Evolutionary conservation across 257 asterid species (phyloP).

Genomic region (Solanum dulcamara): DNA sequence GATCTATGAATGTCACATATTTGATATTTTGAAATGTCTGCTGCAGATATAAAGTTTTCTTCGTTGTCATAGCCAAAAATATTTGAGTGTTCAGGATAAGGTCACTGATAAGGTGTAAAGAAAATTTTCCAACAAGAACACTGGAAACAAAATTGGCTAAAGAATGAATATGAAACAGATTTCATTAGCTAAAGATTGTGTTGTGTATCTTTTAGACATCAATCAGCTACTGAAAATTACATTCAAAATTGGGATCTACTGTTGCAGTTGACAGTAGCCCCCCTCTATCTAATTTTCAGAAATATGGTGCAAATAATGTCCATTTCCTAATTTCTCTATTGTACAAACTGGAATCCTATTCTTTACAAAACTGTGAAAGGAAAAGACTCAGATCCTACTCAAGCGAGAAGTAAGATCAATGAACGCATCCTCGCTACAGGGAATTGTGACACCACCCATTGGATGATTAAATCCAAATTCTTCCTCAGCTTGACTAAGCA

Average conservation of each 20-base stretch:
- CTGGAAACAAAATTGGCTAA: not conserved
- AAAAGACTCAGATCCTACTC: not conserved
- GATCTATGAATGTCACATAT: too few relatives aligned
- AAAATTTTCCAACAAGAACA: not conserved
- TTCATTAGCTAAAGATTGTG: not conserved
- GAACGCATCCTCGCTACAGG: slow-evolving; percentile 17
- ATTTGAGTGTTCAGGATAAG: too few relatives aligned
- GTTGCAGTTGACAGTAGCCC: not conserved
- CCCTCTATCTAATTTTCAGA: not conserved
- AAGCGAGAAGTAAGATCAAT: slow-evolving; percentile 16
- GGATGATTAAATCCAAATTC: slow-evolving; percentile 19
- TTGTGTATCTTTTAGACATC: not conserved
- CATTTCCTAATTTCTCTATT: not conserved
- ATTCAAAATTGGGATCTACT: not conserved
- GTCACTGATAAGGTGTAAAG: too few relatives aligned
- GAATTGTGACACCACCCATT: not conserved
- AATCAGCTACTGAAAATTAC: not conserved
- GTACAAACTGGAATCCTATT: not conserved
- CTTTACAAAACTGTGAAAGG: not conserved
- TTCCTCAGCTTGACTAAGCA: slow-evolving; percentile 27
- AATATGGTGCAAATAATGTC: not conserved
- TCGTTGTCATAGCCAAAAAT: too few relatives aligned
- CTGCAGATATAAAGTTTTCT: too few relatives aligned
- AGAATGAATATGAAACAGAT: not conserved
- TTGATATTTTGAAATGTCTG: too few relatives aligned